phyloP scores from a whole-genome alignment of 345 rosid species.

The Eucalyptus marginata region DNA sequence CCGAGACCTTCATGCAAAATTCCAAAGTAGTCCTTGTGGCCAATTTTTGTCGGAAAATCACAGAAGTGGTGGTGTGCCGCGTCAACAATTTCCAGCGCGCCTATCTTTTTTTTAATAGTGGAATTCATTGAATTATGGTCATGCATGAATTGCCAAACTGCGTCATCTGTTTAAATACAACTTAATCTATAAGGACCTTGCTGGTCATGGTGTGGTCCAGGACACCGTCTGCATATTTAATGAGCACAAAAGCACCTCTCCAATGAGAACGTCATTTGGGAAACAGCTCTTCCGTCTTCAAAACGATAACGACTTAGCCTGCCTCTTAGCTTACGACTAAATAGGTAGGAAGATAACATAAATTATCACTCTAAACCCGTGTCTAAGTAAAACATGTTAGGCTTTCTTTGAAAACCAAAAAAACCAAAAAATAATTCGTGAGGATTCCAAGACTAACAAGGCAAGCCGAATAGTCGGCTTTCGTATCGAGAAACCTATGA shows the following conservation, averaged over 20 bases:
- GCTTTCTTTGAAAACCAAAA: background rate
- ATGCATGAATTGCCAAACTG: background rate
- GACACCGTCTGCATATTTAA: background rate
- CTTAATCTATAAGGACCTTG: background rate
- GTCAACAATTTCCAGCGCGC: background rate
- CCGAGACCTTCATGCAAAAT: background rate
- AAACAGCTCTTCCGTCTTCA: background rate
- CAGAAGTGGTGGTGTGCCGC: no score
- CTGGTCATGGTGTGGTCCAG: background rate
- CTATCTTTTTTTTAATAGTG: background rate
- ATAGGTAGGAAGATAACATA: background rate
- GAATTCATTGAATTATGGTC: background rate
- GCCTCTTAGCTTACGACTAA: background rate
- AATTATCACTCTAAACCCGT: background rate
- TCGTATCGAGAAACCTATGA: no score
- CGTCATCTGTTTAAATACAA: background rate
- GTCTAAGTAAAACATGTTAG: background rate
- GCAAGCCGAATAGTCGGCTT: background rate
- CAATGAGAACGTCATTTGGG: background rate
- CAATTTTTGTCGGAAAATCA: background rate
- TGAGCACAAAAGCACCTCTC: background rate
- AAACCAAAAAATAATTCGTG: background rate
- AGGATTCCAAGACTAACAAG: background rate
- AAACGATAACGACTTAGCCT: background rate
- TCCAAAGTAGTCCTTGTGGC: fast-evolving